Evolutionary conservation across 2,329 filamentous ascomycete genomes (phyloP).

Genomic region (Bisporella sp.): DNA sequence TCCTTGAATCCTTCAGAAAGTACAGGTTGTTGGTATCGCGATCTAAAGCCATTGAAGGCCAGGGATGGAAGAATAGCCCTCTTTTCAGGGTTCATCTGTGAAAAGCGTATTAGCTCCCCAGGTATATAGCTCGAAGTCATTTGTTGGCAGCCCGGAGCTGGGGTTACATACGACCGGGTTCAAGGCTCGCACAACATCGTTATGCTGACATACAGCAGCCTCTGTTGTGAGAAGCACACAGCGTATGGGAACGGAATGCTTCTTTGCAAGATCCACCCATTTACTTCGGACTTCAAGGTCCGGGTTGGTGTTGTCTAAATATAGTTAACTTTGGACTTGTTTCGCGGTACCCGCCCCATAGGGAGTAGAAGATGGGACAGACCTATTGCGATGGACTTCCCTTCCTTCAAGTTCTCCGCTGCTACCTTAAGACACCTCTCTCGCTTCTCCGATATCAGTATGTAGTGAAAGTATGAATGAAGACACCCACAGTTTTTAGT

Average conservation of each 20-base stretch:
- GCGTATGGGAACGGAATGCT: slow-evolving; percentile 66
- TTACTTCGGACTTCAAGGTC: slow-evolving; percentile 68
- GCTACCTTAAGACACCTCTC: slow-evolving; percentile 69
- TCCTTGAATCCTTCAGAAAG: slow-evolving; percentile 78
- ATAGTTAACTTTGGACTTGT: slow-evolving; percentile 3
- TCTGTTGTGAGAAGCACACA: slow-evolving; percentile 80
- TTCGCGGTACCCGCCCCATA: not conserved
- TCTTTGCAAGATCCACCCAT: slow-evolving; percentile 71
- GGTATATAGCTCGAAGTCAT: not conserved
- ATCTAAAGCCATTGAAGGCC: slow-evolving; percentile 71
- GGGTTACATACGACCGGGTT: slow-evolving; percentile 32
- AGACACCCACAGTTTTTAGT: slow-evolving; percentile 58
- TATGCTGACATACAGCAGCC: slow-evolving; percentile 63
- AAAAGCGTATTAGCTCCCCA: not conserved
- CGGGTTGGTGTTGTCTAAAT: slow-evolving; percentile 88
- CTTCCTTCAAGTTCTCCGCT: slow-evolving; percentile 53
- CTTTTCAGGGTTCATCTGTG: slow-evolving; percentile 73
- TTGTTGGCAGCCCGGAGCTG: too few species aligned
- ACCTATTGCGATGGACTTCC: slow-evolving; percentile 72
- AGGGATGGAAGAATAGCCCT: slow-evolving; percentile 66
- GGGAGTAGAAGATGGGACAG: slow-evolving; percentile 29
- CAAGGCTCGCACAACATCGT: slow-evolving; percentile 74
- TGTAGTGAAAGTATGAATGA: slow-evolving; percentile 1
- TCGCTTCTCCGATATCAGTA: slow-evolving; percentile 28
- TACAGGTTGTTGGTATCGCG: slow-evolving; percentile 66